A percentile compares a stretch with the other conserved stretches of the same genome.
Conservation (phyloP, 257 asterid species). For the Solanum chiquidenum region DNA sequence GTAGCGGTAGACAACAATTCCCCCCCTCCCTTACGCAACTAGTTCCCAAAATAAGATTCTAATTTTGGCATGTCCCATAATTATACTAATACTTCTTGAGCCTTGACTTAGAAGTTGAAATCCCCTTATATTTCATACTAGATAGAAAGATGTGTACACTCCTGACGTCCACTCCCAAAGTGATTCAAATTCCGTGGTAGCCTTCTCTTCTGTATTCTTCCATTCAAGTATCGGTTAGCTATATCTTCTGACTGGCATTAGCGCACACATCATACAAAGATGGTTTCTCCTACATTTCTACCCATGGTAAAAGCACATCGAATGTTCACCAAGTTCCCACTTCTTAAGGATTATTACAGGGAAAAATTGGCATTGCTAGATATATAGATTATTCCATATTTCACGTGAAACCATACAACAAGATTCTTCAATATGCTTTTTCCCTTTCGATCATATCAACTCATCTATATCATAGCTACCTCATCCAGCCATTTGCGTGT, state of each 20-base stretch:
- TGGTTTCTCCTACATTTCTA: background rate
- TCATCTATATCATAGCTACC: background rate
- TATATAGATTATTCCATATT: background rate
- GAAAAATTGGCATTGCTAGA: background rate
- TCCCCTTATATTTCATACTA: background rate
- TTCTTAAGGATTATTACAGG: background rate
- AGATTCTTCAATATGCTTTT: background rate
- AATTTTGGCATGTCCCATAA: background rate
- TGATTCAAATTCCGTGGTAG: background rate
- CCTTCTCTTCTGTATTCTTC: background rate
- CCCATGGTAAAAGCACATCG: background rate
- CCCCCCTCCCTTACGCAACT: background rate
- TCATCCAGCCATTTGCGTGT: background rate
- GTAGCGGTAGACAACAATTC: background rate
- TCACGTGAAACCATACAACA: background rate
- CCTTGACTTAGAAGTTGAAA: background rate
- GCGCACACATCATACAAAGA: background rate
- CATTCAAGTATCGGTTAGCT: background rate
- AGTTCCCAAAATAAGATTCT: background rate
- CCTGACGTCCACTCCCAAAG: background rate
- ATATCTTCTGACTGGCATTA: background rate
- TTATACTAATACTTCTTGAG: background rate
- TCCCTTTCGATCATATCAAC: background rate
- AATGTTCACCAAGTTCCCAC: background rate
- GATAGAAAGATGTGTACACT: background rate